A percentile compares a stretch with the other conserved stretches of the same genome.
These are phyloP conservation scores for Phaeotremella skinneri DNA, from an alignment of 768 basidiomycete genomes.

Conservation along the genomic window DNA sequence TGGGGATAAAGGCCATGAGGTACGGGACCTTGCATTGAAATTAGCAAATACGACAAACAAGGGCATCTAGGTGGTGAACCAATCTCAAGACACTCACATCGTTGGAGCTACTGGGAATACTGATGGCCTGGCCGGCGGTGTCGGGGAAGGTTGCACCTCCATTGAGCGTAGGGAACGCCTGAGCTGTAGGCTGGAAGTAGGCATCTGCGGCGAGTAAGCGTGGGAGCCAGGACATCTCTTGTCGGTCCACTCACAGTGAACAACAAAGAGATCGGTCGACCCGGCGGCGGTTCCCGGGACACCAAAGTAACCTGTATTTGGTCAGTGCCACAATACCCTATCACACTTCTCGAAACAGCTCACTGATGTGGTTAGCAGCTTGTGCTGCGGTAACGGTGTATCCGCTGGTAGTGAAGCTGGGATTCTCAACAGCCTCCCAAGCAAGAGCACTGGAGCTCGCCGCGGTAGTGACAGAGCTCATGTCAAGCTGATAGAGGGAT, in stretches of 20 bases:
- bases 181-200: slow-evolving; percentile 71
- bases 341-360: not conserved
- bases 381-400: slow-evolving; percentile 76
- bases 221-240: not conserved
- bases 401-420: slow-evolving; percentile 58
- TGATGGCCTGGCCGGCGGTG: slow-evolving; percentile 65
- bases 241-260: slow-evolving; percentile 66
- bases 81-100: slow-evolving; percentile 54
- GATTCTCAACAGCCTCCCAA: slow-evolving; percentile 65
- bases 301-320: slow-evolving; percentile 63
- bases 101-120: slow-evolving; percentile 61
- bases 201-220: slow-evolving; percentile 57
- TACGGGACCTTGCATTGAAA: slow-evolving; percentile 60
- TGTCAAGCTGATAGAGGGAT: slow-evolving; percentile 66
- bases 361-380: slow-evolving; percentile 74
- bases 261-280: slow-evolving; percentile 74
- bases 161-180: slow-evolving; percentile 58
- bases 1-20: slow-evolving; percentile 74
- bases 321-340: not conserved
- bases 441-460: slow-evolving; percentile 57
- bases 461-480: slow-evolving; percentile 65
- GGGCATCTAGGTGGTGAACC: too few species aligned
- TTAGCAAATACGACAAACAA: not conserved
- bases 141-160: slow-evolving; percentile 65
- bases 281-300: slow-evolving; percentile 68